phyloP scores from a whole-genome alignment of 352 stramenopile genomes.

The Pythium dissotocum region DNA sequence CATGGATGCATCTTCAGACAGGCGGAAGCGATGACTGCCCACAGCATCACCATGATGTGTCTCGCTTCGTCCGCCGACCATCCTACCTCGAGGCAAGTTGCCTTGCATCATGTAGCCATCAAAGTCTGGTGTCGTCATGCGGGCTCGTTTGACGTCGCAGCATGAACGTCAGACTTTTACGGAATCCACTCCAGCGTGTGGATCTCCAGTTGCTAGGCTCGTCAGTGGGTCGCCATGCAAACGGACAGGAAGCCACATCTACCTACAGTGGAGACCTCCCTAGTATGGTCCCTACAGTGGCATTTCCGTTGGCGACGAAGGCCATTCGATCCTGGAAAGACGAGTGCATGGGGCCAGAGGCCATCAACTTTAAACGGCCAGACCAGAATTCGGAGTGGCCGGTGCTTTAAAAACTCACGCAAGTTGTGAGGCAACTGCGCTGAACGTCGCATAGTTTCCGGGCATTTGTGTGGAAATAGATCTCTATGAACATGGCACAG shows the following conservation, averaged over 20 bases:
- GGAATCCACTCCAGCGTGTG: background rate
- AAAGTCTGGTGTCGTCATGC: conserved; percentile 4
- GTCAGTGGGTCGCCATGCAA: background rate
- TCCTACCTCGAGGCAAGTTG: background rate
- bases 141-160: background rate
- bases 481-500: background rate
- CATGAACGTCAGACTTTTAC: background rate
- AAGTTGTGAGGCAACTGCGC: background rate
- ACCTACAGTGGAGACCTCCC: background rate
- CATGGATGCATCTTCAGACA: background rate
- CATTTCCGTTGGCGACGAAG: background rate
- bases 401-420: background rate
- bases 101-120: background rate
- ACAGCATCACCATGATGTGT: background rate
- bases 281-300: background rate
- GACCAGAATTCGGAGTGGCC: background rate
- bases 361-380: background rate
- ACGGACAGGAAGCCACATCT: background rate
- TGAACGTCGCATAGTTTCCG: conserved; percentile 4
- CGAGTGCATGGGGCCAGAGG: background rate
- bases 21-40: no score
- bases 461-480: background rate
- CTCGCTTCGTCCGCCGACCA: background rate
- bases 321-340: background rate
- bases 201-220: background rate